Conservation (phyloP, 2,329 filamentous ascomycete genomes). For the Phaeosphaeriaceae sp. region DNA sequence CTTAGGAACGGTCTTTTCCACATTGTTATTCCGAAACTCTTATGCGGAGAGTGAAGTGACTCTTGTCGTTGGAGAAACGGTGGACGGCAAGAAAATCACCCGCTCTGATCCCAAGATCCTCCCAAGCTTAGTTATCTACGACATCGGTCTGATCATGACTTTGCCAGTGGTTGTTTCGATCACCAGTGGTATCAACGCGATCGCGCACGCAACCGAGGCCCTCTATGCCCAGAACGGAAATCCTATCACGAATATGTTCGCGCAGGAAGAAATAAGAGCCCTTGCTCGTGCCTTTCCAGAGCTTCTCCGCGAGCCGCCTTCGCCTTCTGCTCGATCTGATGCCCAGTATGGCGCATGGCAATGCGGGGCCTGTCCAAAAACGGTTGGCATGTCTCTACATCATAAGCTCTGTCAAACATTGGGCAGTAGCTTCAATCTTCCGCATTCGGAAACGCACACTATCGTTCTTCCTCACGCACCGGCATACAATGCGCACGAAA, state of each 20-base stretch:
- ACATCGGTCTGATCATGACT: constrained; percentile 69
- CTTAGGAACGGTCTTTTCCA: constrained; percentile 43
- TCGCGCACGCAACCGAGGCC: constrained; percentile 68
- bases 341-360: constrained; percentile 72
- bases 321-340: constrained; percentile 8
- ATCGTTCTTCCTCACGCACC: constrained; percentile 69
- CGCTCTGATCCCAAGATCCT: constrained; percentile 66
- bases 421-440: constrained; percentile 69
- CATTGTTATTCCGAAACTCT: constrained; percentile 46
- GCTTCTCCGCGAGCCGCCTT: background rate
- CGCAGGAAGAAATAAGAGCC: constrained; percentile 7
- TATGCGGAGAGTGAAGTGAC: constrained; percentile 65
- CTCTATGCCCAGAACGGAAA: constrained; percentile 60
- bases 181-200: constrained; percentile 70
- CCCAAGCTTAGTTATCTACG: constrained; percentile 69
- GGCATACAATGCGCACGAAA: constrained; percentile 67
- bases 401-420: constrained; percentile 74
- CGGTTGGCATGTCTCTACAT: constrained; percentile 69
- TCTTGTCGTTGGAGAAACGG: constrained; percentile 69
- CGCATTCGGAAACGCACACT: constrained; percentile 72
- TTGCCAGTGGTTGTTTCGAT: constrained; percentile 62
- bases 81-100: constrained; percentile 66
- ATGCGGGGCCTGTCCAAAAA: constrained; percentile 67
- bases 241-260: constrained; percentile 58
- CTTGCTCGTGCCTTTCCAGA: background rate